Conservation (phyloP, 345 rosid genomes). For the Eucalyptus curtisii region DNA sequence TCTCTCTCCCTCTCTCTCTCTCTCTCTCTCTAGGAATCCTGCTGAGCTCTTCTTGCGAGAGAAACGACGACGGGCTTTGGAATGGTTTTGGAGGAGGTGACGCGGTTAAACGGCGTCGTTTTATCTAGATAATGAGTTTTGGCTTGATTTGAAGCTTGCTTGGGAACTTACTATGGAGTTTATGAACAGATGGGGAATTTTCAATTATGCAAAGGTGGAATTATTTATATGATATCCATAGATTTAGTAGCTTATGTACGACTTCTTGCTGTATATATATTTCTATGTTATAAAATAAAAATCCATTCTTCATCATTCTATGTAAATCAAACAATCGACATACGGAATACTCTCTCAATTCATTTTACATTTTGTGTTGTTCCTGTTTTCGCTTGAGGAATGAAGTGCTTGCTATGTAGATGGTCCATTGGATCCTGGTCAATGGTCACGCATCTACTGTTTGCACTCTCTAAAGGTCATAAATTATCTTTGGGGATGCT, state of each 20-base stretch:
- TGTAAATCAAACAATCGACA: accelerated
- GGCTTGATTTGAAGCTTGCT: background rate
- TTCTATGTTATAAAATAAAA: background rate
- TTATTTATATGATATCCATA: background rate
- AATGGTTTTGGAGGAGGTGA: background rate
- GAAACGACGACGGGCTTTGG: background rate
- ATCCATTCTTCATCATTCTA: accelerated
- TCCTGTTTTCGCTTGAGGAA: background rate
- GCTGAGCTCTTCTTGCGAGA: background rate
- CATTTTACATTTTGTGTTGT: background rate
- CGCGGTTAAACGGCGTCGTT: background rate
- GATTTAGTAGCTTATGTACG: background rate
- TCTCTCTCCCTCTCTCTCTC: too few relatives aligned
- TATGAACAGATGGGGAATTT: too few relatives aligned
- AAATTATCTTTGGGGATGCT: too few relatives aligned
- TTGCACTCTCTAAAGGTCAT: too few relatives aligned
- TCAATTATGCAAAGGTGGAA: background rate
- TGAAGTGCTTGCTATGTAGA: background rate
- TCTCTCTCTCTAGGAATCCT: background rate
- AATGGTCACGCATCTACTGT: background rate
- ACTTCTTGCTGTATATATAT: background rate
- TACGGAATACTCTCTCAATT: accelerated
- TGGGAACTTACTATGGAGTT: accelerated
- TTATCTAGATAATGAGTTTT: background rate
- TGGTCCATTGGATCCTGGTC: background rate